Conservation (phyloP, 345 rosid genomes). For the Arabidopsis arenosa region DNA sequence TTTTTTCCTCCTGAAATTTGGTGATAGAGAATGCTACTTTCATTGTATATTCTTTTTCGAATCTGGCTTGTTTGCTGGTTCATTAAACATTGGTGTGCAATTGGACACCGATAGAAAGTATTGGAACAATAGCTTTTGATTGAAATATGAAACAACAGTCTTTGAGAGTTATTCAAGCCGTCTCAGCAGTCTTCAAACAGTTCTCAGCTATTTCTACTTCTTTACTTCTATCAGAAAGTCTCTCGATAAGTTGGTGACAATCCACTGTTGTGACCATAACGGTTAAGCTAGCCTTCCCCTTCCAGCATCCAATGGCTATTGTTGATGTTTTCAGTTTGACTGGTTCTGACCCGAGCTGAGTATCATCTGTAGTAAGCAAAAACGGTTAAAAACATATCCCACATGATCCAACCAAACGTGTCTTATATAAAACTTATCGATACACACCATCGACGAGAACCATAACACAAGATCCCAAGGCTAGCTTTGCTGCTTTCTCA, state of each 20-base stretch:
- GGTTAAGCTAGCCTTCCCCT: conserved; percentile 73
- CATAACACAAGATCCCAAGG: conserved; percentile 83
- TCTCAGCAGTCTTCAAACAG: neutral
- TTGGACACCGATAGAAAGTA: conserved; percentile 36
- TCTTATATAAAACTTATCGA: neutral
- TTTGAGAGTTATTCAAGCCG: conserved; percentile 14
- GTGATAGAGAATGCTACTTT: conserved; percentile 34
- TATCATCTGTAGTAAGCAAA: conserved; percentile 52
- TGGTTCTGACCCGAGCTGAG: conserved; percentile 42
- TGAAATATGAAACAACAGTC: conserved; percentile 21
- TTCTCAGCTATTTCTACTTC: conserved; percentile 20
- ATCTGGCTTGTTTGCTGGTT: conserved; percentile 36
- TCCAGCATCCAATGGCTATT: conserved; percentile 96
- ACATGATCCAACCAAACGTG: neutral
- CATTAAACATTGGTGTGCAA: conserved; percentile 41
- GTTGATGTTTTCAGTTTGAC: conserved; percentile 55
- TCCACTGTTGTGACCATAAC: conserved; percentile 89
- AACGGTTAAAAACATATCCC: neutral
- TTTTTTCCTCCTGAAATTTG: neutral
- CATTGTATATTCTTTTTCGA: conserved; percentile 42
- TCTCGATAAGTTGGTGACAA: conserved; percentile 78
- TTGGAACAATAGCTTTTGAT: conserved; percentile 30
- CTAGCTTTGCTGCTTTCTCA: conserved; percentile 70
- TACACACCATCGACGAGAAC: conserved; percentile 64
- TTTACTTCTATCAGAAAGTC: conserved; percentile 53